Base-by-base conservation (phyloP, 1,284 basidiomycete species). In the Sutorius eximius region DNA sequence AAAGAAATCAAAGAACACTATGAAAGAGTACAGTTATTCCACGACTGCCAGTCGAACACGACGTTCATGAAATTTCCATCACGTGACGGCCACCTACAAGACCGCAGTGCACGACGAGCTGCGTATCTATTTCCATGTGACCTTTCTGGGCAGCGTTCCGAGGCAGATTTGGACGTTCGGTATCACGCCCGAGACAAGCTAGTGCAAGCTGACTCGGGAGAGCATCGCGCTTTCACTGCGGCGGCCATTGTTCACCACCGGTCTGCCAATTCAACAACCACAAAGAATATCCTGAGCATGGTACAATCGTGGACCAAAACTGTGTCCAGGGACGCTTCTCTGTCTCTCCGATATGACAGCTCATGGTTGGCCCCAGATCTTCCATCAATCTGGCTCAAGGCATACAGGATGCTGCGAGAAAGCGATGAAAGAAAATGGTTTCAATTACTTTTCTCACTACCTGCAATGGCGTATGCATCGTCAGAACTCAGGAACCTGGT, bases 1-100 rank as follows among this genome's bases (percentile, higher is more conserved):
- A 53, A 62, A 3, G 59, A 53, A 3, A 75, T 78, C 47, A 56
- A 73, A 3, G 54, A 62, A 3, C 70, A 72, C 53, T 59, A 62
- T 0, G 44, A 59, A 20, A 51, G 43, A 10, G 47, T 72, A 3
- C 51, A 29, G 18, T 9, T 51, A 6, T 54, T 56, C 42, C 46
- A 56, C 8, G 52, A 45, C 8, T 10, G 33, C 15, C 24, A 27
- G 24, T 51, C 40, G 29, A 15, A 22, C n/a, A 34, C 1, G 0
- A 33, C 27, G 0, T 8, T 40, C 5, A 49, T 52, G 12, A 37
- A 51, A 5, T 57, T 58, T 13, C 55, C 55, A 1, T 10, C 16
- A 3, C 48, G 16, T 4, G 48, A 62, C 10, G 5, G 29, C 15
- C 51, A 60, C 30, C 45, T 68, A 0, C 40, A 58, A 0, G 24